Conservation (phyloP, 495 filamentous ascomycete genomes). For the Trichoderma erinaceum region DNA sequence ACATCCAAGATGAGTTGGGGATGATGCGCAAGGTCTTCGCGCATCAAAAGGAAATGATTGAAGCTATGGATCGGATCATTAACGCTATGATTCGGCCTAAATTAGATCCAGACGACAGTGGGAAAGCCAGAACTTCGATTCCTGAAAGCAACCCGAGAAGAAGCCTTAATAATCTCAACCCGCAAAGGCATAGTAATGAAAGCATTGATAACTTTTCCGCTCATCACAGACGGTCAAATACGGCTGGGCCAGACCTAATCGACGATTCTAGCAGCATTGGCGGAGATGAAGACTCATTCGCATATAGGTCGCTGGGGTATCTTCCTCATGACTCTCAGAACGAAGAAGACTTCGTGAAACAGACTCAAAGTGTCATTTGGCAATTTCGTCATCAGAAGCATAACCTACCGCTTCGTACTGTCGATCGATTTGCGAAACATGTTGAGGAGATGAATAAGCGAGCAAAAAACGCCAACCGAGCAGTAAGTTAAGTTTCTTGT, state of each 20-base stretch:
- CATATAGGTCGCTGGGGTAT: neutral
- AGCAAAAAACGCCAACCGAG: neutral
- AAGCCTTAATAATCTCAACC: neutral
- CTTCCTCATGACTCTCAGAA: neutral
- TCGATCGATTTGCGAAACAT: neutral
- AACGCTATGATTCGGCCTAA: neutral
- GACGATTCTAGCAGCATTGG: neutral
- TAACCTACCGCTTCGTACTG: neutral
- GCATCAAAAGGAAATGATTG: neutral
- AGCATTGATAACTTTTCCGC: neutral
- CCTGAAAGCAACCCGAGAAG: neutral
- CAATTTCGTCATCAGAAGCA: neutral
- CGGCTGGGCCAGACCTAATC: neutral
- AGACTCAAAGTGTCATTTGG: neutral
- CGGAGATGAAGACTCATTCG: neutral
- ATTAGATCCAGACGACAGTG: neutral
- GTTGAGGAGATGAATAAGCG: neutral
- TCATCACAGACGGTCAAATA: neutral
- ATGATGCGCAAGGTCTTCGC: neutral
- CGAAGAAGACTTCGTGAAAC: neutral
- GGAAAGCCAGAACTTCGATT: neutral
- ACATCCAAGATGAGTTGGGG: slow-evolving; percentile 26
- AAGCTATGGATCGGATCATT: neutral
- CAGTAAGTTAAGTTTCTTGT: neutral
- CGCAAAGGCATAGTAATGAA: neutral